phyloP scores from a whole-genome alignment of 1,139 yeast genomes.

The Saccharomyces hybrid region DNA sequence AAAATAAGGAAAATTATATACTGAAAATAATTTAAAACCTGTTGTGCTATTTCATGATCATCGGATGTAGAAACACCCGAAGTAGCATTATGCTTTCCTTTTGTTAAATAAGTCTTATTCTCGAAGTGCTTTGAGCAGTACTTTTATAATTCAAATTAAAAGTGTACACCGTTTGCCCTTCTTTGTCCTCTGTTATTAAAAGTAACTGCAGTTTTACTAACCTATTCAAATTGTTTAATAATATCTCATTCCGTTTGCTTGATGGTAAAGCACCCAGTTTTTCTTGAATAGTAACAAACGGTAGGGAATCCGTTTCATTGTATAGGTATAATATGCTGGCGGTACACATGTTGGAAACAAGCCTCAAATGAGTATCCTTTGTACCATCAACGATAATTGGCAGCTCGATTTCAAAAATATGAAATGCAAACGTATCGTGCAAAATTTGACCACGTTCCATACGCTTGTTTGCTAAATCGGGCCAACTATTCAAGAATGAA shows the following conservation, averaged over 20 bases:
- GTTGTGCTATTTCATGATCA: background rate
- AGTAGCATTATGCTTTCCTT: background rate
- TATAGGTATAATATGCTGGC: background rate
- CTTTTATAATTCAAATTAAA: background rate
- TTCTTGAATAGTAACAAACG: background rate
- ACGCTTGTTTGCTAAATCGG: background rate
- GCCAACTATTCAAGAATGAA: background rate
- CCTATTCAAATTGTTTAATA: background rate
- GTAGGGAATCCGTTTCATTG: background rate
- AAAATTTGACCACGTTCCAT: conserved; percentile 4
- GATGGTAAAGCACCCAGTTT: conserved; percentile 1
- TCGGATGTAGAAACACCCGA: background rate
- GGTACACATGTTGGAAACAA: background rate
- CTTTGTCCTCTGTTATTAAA: background rate
- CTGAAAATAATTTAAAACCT: background rate
- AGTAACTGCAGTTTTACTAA: background rate
- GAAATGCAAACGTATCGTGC: conserved; percentile 6
- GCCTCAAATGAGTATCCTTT: background rate
- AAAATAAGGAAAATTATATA: background rate
- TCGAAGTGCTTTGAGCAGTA: background rate
- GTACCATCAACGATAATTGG: conserved; percentile 8
- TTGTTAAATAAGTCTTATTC: background rate
- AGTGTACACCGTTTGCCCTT: background rate
- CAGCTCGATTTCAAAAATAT: conserved; percentile 14
- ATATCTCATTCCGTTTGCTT: background rate